Conservation (phyloP, 345 rosid species). For the Linum trigynum region DNA sequence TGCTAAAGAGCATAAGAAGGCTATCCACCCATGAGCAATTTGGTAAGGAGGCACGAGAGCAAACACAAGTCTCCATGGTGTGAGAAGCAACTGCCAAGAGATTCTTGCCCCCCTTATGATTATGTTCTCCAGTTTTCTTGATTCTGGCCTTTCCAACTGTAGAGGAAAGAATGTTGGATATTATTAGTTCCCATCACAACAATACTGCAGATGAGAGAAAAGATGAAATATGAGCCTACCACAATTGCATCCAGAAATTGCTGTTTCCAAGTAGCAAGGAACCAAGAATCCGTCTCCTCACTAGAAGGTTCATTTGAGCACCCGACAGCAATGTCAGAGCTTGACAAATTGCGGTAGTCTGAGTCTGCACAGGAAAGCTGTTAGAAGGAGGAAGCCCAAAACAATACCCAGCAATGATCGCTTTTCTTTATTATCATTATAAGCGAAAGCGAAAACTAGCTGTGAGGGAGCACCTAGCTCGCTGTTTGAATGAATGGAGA, state of each 20-base stretch:
- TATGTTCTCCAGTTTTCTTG: constrained; percentile 43
- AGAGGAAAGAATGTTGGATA: constrained; percentile 15
- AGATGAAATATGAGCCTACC: constrained; percentile 26
- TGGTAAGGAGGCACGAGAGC: constrained; percentile 87
- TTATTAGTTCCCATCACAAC: not conserved
- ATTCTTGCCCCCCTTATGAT: constrained; percentile 33
- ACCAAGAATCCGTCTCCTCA: constrained; percentile 23
- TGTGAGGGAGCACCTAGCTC: constrained; percentile 31
- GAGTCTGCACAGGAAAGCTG: constrained; percentile 27
- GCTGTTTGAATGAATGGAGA: constrained; percentile 58
- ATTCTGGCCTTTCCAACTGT: constrained; percentile 59
- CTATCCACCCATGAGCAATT: constrained; percentile 86
- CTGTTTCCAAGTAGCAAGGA: constrained; percentile 55
- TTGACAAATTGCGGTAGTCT: constrained; percentile 40
- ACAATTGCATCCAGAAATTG: constrained; percentile 62
- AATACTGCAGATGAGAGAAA: not conserved
- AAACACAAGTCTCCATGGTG: constrained; percentile 73
- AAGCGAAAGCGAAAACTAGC: not conserved
- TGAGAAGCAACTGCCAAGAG: constrained; percentile 53
- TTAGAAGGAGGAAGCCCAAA: not conserved
- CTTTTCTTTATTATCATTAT: not conserved
- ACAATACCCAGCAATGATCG: not conserved
- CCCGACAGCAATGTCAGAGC: constrained; percentile 28
- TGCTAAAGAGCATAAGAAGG: constrained; percentile 68
- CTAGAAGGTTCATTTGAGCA: constrained; percentile 26